phyloP scores from a whole-genome alignment of 305 asterid species.

The Fraxinus latifolia region DNA sequence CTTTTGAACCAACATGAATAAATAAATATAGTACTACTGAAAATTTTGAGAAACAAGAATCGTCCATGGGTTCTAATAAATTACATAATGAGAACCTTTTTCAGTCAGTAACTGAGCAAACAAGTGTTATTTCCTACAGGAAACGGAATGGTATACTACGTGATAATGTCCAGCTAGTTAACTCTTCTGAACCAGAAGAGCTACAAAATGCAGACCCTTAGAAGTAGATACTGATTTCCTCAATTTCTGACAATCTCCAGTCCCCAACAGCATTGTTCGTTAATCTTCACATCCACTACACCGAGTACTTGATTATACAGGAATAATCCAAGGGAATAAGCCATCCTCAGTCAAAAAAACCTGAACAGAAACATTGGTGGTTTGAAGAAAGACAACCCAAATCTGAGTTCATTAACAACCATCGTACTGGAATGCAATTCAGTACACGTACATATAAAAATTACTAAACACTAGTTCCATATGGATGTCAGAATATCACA shows the following conservation, averaged over 20 bases:
- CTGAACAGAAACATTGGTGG: background rate
- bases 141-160: background rate
- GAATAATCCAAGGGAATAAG: constrained; percentile 9
- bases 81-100: background rate
- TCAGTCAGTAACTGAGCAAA: background rate
- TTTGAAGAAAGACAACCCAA: background rate
- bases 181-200: background rate
- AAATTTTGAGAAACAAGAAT: background rate
- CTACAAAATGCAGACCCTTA: background rate
- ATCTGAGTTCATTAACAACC: background rate
- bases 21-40: background rate
- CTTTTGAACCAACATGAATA: background rate
- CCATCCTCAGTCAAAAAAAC: background rate
- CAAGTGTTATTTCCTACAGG: background rate
- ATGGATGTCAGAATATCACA: background rate
- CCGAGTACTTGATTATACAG: constrained; percentile 21
- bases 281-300: constrained; percentile 19
- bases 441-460: background rate
- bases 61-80: background rate
- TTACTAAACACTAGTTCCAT: background rate
- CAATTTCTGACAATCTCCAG: background rate
- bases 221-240: background rate
- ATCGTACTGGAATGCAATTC: background rate
- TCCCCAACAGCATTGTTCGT: constrained; percentile 13
- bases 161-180: background rate